These are phyloP conservation scores for Mycena rosella DNA, from an alignment of 768 basidiomycete species.

Conservation along the genomic window DNA sequence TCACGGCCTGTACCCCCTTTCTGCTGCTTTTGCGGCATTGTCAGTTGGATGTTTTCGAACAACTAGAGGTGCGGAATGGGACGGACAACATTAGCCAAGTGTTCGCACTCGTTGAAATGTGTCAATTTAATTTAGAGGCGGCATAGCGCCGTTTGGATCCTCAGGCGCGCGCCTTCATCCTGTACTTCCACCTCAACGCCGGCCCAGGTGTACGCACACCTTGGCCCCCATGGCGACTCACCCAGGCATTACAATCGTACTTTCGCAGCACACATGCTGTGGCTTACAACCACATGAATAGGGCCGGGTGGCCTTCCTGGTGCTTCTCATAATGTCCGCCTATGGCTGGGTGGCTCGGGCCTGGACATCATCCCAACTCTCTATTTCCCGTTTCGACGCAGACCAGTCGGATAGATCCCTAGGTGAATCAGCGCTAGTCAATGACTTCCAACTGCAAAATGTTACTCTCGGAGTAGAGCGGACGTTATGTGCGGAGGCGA, in stretches of 20 bases:
- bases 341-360: slow-evolving; percentile 65
- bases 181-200: background rate
- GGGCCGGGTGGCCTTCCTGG: slow-evolving; percentile 48
- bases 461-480: slow-evolving; percentile 72
- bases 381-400: slow-evolving; percentile 65
- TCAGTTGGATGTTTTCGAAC: slow-evolving; percentile 1
- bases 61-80: background rate
- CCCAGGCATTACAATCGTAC: slow-evolving; percentile 47
- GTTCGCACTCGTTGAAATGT: slow-evolving; percentile 67
- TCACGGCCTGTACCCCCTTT: slow-evolving; percentile 80
- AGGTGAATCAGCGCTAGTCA: slow-evolving; percentile 62
- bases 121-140: slow-evolving; percentile 61
- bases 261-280: slow-evolving; percentile 73
- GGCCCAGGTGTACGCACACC: slow-evolving; percentile 45
- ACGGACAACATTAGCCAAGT: slow-evolving; percentile 70
- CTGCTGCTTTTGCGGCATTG: slow-evolving; percentile 59
- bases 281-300: slow-evolving; percentile 78
- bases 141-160: slow-evolving; percentile 13
- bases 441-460: slow-evolving; percentile 72
- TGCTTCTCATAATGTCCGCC: slow-evolving; percentile 59
- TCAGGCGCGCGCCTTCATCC: background rate
- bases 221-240: slow-evolving; percentile 59
- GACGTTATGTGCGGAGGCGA: slow-evolving; percentile 63
- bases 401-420: slow-evolving; percentile 66
- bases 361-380: slow-evolving; percentile 74